Evolutionary conservation across 2,329 filamentous ascomycete genomes (phyloP).

Genomic region (Penicillium thymicola): DNA sequence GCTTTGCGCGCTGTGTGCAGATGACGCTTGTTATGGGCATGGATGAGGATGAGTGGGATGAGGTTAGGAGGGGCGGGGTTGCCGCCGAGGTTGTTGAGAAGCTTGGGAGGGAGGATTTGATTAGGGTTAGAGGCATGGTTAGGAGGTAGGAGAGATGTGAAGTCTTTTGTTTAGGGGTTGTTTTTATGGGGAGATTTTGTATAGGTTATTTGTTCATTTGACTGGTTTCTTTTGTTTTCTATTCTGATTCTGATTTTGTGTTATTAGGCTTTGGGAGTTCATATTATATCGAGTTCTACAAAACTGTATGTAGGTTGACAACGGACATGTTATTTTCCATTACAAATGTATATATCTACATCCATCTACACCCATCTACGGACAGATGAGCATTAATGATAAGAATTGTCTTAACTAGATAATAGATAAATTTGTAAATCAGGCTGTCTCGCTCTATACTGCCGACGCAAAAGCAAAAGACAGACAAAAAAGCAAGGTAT

Average conservation of each 20-base stretch:
- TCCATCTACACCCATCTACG: not conserved
- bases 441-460: slow-evolving; percentile 1
- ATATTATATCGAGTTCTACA: not conserved
- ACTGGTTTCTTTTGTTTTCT: not conserved
- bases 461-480: not conserved
- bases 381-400: not conserved
- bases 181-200: not conserved
- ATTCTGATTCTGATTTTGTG: no score
- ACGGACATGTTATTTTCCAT: not conserved
- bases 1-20: slow-evolving; percentile 73
- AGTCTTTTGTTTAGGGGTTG: not conserved
- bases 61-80: slow-evolving; percentile 55
- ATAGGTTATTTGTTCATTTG: not conserved
- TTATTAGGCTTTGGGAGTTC: not conserved
- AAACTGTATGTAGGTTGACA: not conserved
- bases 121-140: slow-evolving; percentile 69
- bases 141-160: slow-evolving; percentile 9
- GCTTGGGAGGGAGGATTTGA: slow-evolving; percentile 70
- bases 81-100: slow-evolving; percentile 57
- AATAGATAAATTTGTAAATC: not conserved
- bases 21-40: slow-evolving; percentile 85
- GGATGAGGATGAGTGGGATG: slow-evolving; percentile 95
- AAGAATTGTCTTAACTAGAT: not conserved
- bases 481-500: not conserved
- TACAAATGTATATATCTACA: not conserved